Base-by-base conservation (phyloP, 139 green algal species). In the Astrephomene gubernaculifera region DNA sequence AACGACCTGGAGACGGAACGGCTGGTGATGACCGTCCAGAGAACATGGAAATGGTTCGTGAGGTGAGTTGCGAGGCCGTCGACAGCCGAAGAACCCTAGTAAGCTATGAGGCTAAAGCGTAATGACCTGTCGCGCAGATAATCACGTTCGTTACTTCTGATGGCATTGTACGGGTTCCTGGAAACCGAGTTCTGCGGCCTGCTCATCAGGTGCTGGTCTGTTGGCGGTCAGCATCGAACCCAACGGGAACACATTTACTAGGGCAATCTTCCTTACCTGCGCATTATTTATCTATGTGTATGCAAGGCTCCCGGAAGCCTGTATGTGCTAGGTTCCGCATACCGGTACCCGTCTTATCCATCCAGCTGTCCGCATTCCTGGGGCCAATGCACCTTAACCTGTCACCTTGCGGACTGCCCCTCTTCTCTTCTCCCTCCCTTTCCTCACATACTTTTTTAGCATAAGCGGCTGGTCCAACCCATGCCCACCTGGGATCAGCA, bases 401-500 rank as follows among this genome's bases (percentile, higher is more conserved):
- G 57, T n/a, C 57, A 27, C 57, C 22, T 57, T 17, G 12, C 49
- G 12, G 36, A 10, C 17, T n/a, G 6, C 29, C 38, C 14, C 54
- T 5, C 54, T 65, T 19, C 61, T 9, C 64, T 12, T 24, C 21
- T n/a, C 24, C 12, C 57, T 67, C 22, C 19, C 57, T 35, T 35
- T 57, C 57, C 57, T 7, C 21, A 67, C 19, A 67, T 67, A 24
- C 57, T 7, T 24, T n/a, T 35, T n/a, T 41, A 79, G 45, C 17
- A 49, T 33, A 84, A 84, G 78, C 31, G 35, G n/a, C 78, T 84
- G 22, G 63, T 87, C 6, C 35, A 27, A 6, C 80, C 84, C 49
- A 96, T 96, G 79, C 94, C 94, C 10, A 93, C 88, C 4, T 87
- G 83, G 72, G 86, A 94, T 21, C 90, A 96, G 67, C 93, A 96